These are phyloP conservation scores for Calonectria crousiana DNA, from an alignment of 2,329 filamentous ascomycete genomes.

Conservation along the genomic window DNA sequence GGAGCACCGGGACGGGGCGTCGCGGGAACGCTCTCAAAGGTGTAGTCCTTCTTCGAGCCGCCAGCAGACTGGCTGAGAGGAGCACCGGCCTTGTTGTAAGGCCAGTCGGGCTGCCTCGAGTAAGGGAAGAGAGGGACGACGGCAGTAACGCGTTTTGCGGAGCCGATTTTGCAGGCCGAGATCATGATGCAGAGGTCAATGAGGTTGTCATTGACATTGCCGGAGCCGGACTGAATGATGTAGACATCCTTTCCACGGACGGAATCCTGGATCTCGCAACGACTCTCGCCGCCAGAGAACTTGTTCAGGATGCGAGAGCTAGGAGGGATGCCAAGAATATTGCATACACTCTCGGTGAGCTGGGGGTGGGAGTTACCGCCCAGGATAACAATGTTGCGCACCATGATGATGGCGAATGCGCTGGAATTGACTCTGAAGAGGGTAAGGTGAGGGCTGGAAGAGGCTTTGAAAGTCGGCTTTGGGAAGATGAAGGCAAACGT, in stretches of 20 bases:
- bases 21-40: constrained; percentile 91
- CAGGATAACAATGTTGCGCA: constrained; percentile 94
- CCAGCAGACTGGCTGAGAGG: constrained; percentile 77
- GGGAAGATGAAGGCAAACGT: constrained; percentile 37
- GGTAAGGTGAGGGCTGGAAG: constrained; percentile 20
- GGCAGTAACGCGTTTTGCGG: constrained; percentile 91
- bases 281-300: constrained; percentile 94
- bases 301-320: constrained; percentile 88
- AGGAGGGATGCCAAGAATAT: constrained; percentile 86
- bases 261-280: constrained; percentile 95
- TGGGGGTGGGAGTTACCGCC: constrained; percentile 93
- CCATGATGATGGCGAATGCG: constrained; percentile 68
- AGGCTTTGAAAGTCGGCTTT: constrained; percentile 6
- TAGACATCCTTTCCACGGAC: constrained; percentile 99
- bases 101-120: constrained; percentile 94
- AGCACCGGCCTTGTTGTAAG: constrained; percentile 95
- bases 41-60: constrained; percentile 72
- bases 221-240: constrained; percentile 94
- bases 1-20: constrained; percentile 82
- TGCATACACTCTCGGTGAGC: constrained; percentile 88
- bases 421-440: constrained; percentile 24
- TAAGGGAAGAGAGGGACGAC: constrained; percentile 97
- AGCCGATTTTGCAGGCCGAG: constrained; percentile 96
- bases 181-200: constrained; percentile 98
- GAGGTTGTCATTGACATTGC: constrained; percentile 94